phyloP scores from a whole-genome alignment of 2,329 filamentous ascomycete genomes.

The Botrytis aclada region DNA sequence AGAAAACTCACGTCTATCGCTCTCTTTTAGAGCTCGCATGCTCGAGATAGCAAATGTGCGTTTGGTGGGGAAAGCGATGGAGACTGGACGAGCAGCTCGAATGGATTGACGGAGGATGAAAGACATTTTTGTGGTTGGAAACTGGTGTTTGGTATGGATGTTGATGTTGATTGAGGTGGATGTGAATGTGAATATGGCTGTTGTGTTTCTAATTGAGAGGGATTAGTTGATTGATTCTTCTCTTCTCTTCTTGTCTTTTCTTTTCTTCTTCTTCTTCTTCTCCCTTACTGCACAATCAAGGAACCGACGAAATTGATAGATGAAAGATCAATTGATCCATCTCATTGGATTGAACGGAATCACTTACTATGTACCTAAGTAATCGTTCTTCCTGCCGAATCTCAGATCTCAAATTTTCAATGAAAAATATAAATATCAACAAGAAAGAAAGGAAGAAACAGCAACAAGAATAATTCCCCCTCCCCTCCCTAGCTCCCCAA shows the following conservation, averaged over 20 bases:
- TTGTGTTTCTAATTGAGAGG: background rate
- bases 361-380: background rate
- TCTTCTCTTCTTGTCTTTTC: background rate
- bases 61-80: background rate
- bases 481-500: background rate
- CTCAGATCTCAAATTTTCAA: background rate
- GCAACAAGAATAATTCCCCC: too few species aligned
- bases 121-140: slow-evolving; percentile 35
- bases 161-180: background rate
- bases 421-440: background rate
- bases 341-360: background rate
- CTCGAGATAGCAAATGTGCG: slow-evolving; percentile 27
- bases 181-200: background rate
- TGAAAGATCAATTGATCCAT: background rate
- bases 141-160: too few species aligned
- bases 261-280: background rate
- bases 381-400: background rate
- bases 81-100: slow-evolving; percentile 21
- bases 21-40: slow-evolving; percentile 33
- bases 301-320: background rate
- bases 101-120: slow-evolving; percentile 30
- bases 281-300: background rate
- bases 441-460: background rate
- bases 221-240: background rate
- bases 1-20: slow-evolving; percentile 31